A percentile compares a stretch with the other conserved stretches of the same genome.
phyloP scores from a whole-genome alignment of 768 basidiomycete genomes.

The Exidia glandulosa region DNA sequence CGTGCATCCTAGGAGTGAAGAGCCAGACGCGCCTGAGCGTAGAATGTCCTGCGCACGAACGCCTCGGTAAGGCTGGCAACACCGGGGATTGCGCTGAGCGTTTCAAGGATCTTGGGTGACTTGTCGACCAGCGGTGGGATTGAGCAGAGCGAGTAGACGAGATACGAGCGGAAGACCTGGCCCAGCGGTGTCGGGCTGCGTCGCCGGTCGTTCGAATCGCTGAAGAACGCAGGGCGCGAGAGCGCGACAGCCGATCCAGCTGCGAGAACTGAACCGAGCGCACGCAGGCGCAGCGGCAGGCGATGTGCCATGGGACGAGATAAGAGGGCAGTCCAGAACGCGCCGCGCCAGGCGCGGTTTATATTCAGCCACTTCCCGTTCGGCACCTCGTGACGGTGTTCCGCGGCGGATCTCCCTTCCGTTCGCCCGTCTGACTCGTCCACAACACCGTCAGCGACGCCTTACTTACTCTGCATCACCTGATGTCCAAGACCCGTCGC shows the following conservation, averaged over 20 bases:
- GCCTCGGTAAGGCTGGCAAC: slow-evolving; percentile 53
- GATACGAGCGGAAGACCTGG: slow-evolving; percentile 55
- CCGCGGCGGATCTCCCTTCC: too few species aligned
- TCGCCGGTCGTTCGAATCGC: neutral
- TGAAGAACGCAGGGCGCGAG: neutral
- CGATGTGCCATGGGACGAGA: too few species aligned
- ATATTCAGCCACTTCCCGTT: too few species aligned
- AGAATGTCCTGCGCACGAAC: slow-evolving; percentile 73
- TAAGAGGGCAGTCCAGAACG: too few species aligned
- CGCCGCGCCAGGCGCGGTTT: too few species aligned
- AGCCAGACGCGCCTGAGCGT: slow-evolving; percentile 49
- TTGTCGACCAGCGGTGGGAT: slow-evolving; percentile 65
- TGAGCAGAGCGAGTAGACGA: slow-evolving; percentile 75
- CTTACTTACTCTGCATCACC: too few species aligned
- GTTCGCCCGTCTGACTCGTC: too few species aligned
- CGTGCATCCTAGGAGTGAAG: neutral
- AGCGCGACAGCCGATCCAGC: neutral
- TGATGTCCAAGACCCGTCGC: too few species aligned
- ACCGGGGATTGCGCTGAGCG: slow-evolving; percentile 45
- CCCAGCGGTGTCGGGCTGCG: slow-evolving; percentile 15
- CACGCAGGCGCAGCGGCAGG: too few species aligned
- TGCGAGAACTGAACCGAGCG: neutral
- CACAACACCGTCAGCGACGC: too few species aligned
- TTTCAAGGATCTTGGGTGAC: slow-evolving; percentile 53
- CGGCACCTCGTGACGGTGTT: too few species aligned